Percentiles rank a stretch among this genome's conserved stretches.
Conservation (phyloP, 2,329 filamentous ascomycete species). For the Claviceps fusiformis region DNA sequence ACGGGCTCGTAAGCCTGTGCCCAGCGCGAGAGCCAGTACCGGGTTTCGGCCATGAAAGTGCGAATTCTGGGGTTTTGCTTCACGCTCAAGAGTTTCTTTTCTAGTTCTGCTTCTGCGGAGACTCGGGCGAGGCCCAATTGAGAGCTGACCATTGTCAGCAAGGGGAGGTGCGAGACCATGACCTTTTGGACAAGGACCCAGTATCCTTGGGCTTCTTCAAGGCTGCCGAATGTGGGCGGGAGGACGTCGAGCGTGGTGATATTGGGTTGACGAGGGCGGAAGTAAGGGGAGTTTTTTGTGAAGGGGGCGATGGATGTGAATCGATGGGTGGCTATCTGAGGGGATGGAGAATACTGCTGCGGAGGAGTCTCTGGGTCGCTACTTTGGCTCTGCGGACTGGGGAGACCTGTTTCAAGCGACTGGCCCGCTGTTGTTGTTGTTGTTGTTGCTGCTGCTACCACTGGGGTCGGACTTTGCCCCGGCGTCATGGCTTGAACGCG, state of each 20-base stretch:
- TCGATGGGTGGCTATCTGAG: constrained; percentile 9
- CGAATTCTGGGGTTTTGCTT: constrained; percentile 16
- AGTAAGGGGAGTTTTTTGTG: constrained; percentile 24
- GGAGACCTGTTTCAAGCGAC: constrained; percentile 11
- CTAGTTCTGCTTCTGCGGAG: constrained; percentile 14
- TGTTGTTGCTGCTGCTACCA: neutral
- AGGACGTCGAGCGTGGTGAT: constrained; percentile 20
- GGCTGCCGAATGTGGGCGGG: constrained; percentile 17
- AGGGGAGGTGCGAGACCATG: constrained; percentile 23
- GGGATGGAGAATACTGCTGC: constrained; percentile 8
- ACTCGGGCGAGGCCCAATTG: constrained; percentile 18
- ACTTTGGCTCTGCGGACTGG: constrained; percentile 21
- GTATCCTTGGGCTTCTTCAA: constrained; percentile 24
- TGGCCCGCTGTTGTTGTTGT: constrained; percentile 7
- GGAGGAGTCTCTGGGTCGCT: constrained; percentile 14
- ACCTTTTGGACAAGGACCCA: constrained; percentile 24
- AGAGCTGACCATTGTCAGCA: constrained; percentile 18
- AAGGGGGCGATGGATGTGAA: constrained; percentile 23
- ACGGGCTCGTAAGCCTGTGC: constrained; percentile 23
- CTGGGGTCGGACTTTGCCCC: constrained; percentile 6
- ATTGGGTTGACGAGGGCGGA: constrained; percentile 17
- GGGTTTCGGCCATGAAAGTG: constrained; percentile 22
- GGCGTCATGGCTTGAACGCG: constrained; percentile 16
- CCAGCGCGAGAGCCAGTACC: constrained; percentile 28
- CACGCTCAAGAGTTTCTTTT: constrained; percentile 18